Percentiles rank a stretch among this genome's conserved stretches.
Conservation (phyloP, 106 monocot genomes). For the Phalaenopsis equestris region DNA sequence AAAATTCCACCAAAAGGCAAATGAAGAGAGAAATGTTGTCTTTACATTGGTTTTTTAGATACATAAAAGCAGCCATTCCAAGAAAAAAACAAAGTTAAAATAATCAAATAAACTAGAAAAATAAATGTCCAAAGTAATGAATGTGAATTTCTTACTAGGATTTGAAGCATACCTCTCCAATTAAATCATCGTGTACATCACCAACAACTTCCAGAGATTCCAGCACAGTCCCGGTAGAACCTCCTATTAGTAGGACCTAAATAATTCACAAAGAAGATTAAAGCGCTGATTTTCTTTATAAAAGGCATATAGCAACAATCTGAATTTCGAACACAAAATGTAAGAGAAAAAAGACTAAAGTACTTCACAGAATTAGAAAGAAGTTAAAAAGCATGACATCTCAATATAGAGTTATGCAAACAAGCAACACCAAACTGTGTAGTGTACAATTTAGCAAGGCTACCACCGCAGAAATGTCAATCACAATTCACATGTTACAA, state of each 20-base stretch:
- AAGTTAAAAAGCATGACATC: not conserved
- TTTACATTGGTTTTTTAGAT: not conserved
- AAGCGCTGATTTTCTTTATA: not conserved
- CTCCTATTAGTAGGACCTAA: conserved; percentile 93
- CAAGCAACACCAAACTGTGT: no score
- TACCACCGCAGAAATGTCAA: not conserved
- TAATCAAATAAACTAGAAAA: not conserved
- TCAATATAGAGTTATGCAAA: not conserved
- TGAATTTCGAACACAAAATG: not conserved
- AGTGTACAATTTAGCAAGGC: not conserved
- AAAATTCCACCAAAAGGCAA: not conserved
- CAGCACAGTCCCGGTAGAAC: conserved; percentile 94
- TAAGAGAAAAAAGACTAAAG: not conserved
- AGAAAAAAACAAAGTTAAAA: not conserved
- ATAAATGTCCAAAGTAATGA: not conserved
- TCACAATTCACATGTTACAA: not conserved
- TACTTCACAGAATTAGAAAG: not conserved
- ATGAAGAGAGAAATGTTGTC: not conserved
- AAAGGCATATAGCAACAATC: not conserved
- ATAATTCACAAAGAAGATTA: conserved; percentile 2
- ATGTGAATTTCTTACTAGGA: not conserved
- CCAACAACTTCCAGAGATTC: conserved; percentile 89
- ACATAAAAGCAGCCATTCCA: not conserved
- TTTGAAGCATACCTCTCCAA: conserved; percentile 33
- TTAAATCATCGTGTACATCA: conserved; percentile 40